Conservation (phyloP, 176 grass and related monocot genomes). For the Cenchrus americanus region DNA sequence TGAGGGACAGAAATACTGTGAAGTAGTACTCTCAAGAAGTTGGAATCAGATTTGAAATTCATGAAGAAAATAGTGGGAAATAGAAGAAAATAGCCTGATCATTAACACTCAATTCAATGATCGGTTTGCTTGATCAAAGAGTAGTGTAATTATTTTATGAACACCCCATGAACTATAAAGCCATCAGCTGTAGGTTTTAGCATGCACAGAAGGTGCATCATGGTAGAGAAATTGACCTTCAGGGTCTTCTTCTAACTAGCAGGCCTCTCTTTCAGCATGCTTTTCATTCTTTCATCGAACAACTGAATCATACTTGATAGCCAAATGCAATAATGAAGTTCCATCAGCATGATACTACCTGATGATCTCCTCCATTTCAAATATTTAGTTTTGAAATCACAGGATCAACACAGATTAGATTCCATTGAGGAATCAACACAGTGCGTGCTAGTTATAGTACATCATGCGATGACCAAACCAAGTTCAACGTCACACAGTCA, state of each 20-base stretch:
- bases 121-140: not conserved
- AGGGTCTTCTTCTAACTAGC: not conserved
- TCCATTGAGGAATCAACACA: slow-evolving; percentile 33
- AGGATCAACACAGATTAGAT: slow-evolving; percentile 15
- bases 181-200: not conserved
- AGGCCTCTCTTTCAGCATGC: not conserved
- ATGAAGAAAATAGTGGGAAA: not conserved
- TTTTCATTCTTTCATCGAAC: not conserved
- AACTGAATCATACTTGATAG: not conserved
- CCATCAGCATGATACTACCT: not conserved
- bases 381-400: slow-evolving; percentile 7
- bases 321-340: not conserved
- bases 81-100: not conserved
- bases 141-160: slow-evolving; percentile 39
- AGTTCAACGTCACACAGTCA: slow-evolving; percentile 37
- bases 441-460: slow-evolving; percentile 40
- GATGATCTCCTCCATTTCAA: not conserved
- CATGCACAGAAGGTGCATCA: slow-evolving; percentile 5
- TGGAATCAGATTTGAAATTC: not conserved
- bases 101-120: not conserved
- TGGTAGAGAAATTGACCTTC: slow-evolving; percentile 1
- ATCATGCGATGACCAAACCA: slow-evolving; percentile 57
- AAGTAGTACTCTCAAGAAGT: not conserved
- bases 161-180: slow-evolving; percentile 2
- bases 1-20: not conserved